Base-by-base conservation (phyloP, 345 rosid species). In the Limnanthes douglasii region DNA sequence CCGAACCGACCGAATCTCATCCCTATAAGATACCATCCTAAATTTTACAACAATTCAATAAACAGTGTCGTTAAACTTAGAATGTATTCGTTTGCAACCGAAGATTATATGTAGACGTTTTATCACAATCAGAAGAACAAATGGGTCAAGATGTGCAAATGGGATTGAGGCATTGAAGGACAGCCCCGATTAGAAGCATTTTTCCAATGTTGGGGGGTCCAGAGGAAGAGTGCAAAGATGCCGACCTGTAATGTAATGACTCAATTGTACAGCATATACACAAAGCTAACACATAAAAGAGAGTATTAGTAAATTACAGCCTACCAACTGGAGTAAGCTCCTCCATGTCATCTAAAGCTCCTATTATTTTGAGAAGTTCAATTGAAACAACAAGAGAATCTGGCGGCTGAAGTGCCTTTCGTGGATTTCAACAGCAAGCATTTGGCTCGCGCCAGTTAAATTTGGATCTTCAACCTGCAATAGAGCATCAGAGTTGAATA, bases 331-430 rank as follows among this genome's bases (percentile, higher is more conserved):
- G 77, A 45, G 97, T 88, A 58, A 88, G 95, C 28, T 65, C 86
- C 57, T 88, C 97, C 27, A 39, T 29, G 38, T 83, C 95, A 66
- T 84, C 72, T 39, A 88, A 70, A 48, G 94, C 90, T 18, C 97
- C 97, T 43, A 70, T 70, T 37, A 95, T 83, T 61, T 79, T 83
- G 45, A 88, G 95, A 41, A 88, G 93, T 29, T 83, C 97, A 43
- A 88, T 64, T 9, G 95, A 73, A 49, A 83, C 97, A 58, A 95
- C 62, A 36, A 88, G 95, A 40, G 83, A 42, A 62, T 88, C 94
- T 18, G 95, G 97, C 4, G 95, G 95, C 77, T 88, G 94, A 41
- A 83, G 77, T 20, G 95, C 97, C 86, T 83, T 83, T 9, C 81
- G n/a, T n/a, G n/a, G n/a, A n/a, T n/a, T n/a, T 72, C 59, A 88